These are phyloP conservation scores for Spiraea crenata DNA, from an alignment of 331 rosid species.

Conservation along the genomic window DNA sequence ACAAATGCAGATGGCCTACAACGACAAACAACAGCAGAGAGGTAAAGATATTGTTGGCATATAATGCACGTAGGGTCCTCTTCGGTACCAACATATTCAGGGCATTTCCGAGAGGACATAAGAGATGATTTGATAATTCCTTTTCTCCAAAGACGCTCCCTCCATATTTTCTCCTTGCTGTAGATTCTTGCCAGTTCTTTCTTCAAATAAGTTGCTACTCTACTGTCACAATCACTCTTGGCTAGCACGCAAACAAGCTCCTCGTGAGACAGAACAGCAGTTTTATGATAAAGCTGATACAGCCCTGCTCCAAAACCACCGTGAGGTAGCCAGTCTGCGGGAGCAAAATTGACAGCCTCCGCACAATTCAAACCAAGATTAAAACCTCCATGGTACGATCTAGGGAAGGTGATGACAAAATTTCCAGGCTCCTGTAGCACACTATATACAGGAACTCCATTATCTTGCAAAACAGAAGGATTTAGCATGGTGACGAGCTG, in stretches of 20 bases:
- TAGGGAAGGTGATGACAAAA: slow-evolving; percentile 95
- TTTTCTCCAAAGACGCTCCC: slow-evolving; percentile 89
- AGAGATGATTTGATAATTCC: slow-evolving; percentile 71
- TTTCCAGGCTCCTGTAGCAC: slow-evolving; percentile 96
- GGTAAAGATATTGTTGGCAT: slow-evolving; percentile 93
- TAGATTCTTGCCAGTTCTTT: slow-evolving; percentile 65
- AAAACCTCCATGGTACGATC: slow-evolving; percentile 97
- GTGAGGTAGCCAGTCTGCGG: slow-evolving; percentile 97
- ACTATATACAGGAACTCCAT: slow-evolving; percentile 88
- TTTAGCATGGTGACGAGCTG: slow-evolving; percentile 99
- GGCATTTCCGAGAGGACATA: slow-evolving; percentile 65
- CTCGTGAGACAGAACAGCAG: slow-evolving; percentile 93
- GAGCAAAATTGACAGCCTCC: slow-evolving; percentile 99
- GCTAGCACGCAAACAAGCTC: slow-evolving; percentile 93
- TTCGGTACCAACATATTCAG: slow-evolving; percentile 80
- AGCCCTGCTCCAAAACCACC: slow-evolving; percentile 95
- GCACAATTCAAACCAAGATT: slow-evolving; percentile 98
- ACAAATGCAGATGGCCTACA: slow-evolving; percentile 84
- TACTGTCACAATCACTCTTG: slow-evolving; percentile 59
- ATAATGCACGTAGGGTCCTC: slow-evolving; percentile 91
- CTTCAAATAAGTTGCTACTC: slow-evolving; percentile 68
- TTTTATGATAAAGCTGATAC: slow-evolving; percentile 76
- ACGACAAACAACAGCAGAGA: slow-evolving; percentile 79
- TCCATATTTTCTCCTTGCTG: slow-evolving; percentile 68
- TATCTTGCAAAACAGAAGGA: slow-evolving; percentile 91